Conservation (phyloP, 2,329 filamentous ascomycete genomes). For the Lithohypha guttulata region DNA sequence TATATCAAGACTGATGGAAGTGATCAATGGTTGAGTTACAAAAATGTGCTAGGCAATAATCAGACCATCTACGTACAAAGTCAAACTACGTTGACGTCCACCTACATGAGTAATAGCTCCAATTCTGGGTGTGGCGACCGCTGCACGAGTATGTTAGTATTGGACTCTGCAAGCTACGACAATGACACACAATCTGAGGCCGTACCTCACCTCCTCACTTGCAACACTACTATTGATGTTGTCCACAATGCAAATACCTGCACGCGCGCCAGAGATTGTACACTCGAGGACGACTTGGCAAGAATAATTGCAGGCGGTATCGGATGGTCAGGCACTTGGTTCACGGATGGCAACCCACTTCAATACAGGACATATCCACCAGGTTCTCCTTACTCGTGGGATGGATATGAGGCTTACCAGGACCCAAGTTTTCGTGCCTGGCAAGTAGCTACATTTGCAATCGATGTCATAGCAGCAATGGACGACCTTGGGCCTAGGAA, state of each 20-base stretch:
- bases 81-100: background rate
- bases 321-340: conserved; percentile 15
- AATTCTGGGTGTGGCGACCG: conserved; percentile 14
- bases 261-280: conserved; percentile 1
- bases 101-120: conserved; percentile 8
- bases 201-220: conserved; percentile 15
- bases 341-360: background rate
- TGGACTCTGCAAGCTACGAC: conserved; percentile 15
- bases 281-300: conserved; percentile 12
- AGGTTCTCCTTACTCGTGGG: conserved; percentile 4
- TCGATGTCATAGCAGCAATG: conserved; percentile 18
- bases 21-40: background rate
- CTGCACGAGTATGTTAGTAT: conserved; percentile 16
- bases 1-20: background rate
- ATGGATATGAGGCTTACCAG: background rate
- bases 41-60: background rate
- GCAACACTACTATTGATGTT: conserved; percentile 17
- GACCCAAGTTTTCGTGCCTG: conserved; percentile 7
- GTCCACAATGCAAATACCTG: conserved; percentile 5
- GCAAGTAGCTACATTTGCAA: conserved; percentile 16
- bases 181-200: conserved; percentile 5
- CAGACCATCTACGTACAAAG: background rate
- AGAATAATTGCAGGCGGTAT: conserved; percentile 19
- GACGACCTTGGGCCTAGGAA: conserved; percentile 18
- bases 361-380: conserved; percentile 6